Evolutionary conservation across 129 eudicot species (phyloP).

Genomic region (Heracleum sosnowskyi): DNA sequence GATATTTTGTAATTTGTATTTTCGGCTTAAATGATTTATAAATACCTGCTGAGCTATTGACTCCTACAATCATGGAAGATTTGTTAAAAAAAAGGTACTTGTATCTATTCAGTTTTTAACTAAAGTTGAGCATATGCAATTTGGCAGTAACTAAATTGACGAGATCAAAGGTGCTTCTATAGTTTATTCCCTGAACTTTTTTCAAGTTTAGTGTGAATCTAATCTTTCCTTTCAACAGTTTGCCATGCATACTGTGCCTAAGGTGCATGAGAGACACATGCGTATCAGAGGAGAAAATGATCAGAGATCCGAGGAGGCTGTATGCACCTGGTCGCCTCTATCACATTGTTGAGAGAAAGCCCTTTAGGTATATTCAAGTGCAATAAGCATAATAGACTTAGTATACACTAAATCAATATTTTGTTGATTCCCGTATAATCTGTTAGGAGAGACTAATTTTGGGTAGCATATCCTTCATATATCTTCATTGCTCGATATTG

Average conservation of each 20-base stretch:
- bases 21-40: background rate
- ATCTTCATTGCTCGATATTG: background rate
- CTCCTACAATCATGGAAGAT: background rate
- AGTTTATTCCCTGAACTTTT: background rate
- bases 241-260: conserved; percentile 85
- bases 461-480: background rate
- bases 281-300: conserved; percentile 69
- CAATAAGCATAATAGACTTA: background rate
- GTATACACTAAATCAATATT: background rate
- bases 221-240: conserved; percentile 41
- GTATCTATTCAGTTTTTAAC: background rate
- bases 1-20: background rate
- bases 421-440: background rate
- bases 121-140: background rate
- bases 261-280: conserved; percentile 95
- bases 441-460: background rate
- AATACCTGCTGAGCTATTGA: background rate
- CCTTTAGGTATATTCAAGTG: conserved; percentile 55
- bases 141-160: background rate
- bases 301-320: conserved; percentile 93
- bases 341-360: conserved; percentile 95
- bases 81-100: background rate
- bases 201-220: background rate
- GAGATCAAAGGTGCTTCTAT: background rate
- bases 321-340: conserved; percentile 99